Percentiles rank a stretch among this genome's conserved stretches.
These are phyloP conservation scores for Nyctanthes arbortristis DNA, from an alignment of 257 asterid species.

Conservation along the genomic window DNA sequence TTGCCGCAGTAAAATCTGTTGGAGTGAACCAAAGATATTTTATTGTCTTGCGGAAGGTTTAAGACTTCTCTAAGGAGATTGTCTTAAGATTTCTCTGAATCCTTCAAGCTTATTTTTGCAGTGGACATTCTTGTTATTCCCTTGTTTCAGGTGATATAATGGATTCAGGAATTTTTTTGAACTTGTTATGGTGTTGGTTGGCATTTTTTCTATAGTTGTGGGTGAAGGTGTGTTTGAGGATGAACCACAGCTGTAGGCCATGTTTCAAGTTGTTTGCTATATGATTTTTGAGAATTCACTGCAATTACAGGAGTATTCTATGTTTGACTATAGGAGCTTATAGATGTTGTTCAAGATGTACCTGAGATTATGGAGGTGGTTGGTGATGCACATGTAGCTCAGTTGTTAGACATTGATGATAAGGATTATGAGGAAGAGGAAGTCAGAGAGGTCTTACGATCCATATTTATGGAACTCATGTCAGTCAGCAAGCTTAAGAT, in stretches of 20 bases:
- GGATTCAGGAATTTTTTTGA: too few relatives aligned
- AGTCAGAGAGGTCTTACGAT: slow-evolving; percentile 56
- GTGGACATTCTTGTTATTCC: too few relatives aligned
- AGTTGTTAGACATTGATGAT: slow-evolving; percentile 38
- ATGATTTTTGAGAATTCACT: slow-evolving; percentile 4
- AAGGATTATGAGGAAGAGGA: slow-evolving; percentile 53
- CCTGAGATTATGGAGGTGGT: slow-evolving; percentile 93
- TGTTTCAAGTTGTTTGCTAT: neutral
- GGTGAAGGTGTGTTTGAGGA: slow-evolving; percentile 1
- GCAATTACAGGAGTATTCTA: slow-evolving; percentile 13
- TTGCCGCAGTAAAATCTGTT: neutral
- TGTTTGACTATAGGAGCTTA: slow-evolving; percentile 65
- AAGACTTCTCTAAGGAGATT: neutral
- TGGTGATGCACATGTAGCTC: slow-evolving; percentile 49
- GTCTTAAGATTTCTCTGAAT: neutral
- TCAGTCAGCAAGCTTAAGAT: slow-evolving; percentile 57
- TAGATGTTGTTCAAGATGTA: slow-evolving; percentile 58
- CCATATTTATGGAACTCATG: slow-evolving; percentile 73
- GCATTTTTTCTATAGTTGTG: slow-evolving; percentile 2
- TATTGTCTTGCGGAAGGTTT: neutral
- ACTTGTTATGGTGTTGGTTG: neutral
- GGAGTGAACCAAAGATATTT: neutral
- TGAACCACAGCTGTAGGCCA: neutral
- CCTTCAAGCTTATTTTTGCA: neutral
- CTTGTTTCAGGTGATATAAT: too few relatives aligned